Percentiles rank a stretch among this genome's conserved stretches.
These are phyloP conservation scores for Peronospora tabacina DNA, from an alignment of 352 stramenopile genomes.

Conservation along the genomic window DNA sequence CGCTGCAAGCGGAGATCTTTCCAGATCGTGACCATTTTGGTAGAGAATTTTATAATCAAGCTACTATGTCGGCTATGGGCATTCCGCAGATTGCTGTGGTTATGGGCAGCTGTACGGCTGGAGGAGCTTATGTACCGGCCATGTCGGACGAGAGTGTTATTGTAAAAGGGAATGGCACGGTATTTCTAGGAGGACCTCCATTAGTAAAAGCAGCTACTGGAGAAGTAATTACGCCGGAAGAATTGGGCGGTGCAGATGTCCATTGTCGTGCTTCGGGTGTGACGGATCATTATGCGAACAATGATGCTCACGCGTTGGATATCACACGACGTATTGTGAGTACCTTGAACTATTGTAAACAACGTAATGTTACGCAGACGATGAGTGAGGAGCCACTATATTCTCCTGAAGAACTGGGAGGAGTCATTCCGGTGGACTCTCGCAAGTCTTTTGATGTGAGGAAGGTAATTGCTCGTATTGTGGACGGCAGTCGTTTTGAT, in stretches of 20 bases:
- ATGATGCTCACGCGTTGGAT: constrained; percentile 91
- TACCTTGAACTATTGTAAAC: constrained; percentile 80
- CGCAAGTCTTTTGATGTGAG: constrained; percentile 95
- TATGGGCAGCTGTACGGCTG: constrained; percentile 96
- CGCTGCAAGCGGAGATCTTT: constrained; percentile 95
- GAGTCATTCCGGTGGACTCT: constrained; percentile 90
- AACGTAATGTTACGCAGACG: constrained; percentile 33
- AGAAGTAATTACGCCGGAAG: constrained; percentile 92
- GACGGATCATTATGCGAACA: constrained; percentile 94
- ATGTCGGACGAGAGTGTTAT: constrained; percentile 99
- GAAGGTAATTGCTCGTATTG: constrained; percentile 92
- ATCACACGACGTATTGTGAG: constrained; percentile 89
- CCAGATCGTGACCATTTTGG: constrained; percentile 95
- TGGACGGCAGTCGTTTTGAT: constrained; percentile 95
- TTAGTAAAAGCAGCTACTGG: constrained; percentile 97
- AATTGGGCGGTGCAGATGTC: constrained; percentile 92
- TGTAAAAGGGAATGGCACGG: constrained; percentile 93
- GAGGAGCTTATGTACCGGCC: constrained; percentile 93
- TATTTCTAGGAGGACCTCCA: constrained; percentile 96
- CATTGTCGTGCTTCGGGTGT: constrained; percentile 90
- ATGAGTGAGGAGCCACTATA: constrained; percentile 91
- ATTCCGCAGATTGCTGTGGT: constrained; percentile 97
- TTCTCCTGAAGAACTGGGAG: constrained; percentile 87
- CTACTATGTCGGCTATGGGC: constrained; percentile 89
- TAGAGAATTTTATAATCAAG: constrained; percentile 98